Percentiles rank a stretch among this genome's conserved stretches.
Conservation (phyloP, 345 rosid genomes). For the Brassica rapa region DNA sequence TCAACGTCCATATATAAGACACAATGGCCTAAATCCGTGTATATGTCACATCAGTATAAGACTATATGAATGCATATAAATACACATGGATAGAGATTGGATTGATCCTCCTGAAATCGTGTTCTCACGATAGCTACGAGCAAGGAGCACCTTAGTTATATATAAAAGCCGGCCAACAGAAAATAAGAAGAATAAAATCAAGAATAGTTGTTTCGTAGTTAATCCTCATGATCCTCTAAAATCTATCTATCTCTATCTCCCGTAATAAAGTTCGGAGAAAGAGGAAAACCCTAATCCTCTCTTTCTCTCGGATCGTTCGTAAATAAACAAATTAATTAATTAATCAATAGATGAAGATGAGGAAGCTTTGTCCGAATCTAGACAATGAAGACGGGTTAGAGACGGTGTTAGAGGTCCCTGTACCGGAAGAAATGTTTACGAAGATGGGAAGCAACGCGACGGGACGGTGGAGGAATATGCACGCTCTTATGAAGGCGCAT, state of each 20-base stretch:
- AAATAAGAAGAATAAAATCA: constrained; percentile 7
- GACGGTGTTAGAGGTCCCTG: constrained; percentile 61
- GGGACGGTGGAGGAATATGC: constrained; percentile 78
- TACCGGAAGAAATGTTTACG: constrained; percentile 61
- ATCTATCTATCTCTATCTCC: constrained; percentile 14
- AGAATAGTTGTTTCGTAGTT: background rate
- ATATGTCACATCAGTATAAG: constrained; percentile 30
- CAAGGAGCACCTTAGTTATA: constrained; percentile 51
- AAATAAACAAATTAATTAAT: background rate
- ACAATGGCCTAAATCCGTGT: constrained; percentile 6
- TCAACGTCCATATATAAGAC: constrained; percentile 5
- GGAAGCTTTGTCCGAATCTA: constrained; percentile 56
- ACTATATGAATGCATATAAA: background rate
- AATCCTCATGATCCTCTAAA: constrained; percentile 22
- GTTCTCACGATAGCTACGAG: constrained; percentile 63
- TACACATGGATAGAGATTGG: background rate
- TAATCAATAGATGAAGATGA: constrained; percentile 38
- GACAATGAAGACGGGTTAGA: constrained; percentile 57
- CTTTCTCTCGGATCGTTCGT: constrained; percentile 16
- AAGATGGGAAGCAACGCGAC: constrained; percentile 45
- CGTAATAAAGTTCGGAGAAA: constrained; percentile 26
- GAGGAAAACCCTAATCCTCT: constrained; percentile 33
- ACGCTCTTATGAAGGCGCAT: constrained; percentile 66
- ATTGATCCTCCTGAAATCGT: constrained; percentile 52
- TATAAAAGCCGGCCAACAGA: constrained; percentile 38